phyloP scores from a whole-genome alignment of 2,329 filamentous ascomycete species.

The Ophiostoma fasciatum region DNA sequence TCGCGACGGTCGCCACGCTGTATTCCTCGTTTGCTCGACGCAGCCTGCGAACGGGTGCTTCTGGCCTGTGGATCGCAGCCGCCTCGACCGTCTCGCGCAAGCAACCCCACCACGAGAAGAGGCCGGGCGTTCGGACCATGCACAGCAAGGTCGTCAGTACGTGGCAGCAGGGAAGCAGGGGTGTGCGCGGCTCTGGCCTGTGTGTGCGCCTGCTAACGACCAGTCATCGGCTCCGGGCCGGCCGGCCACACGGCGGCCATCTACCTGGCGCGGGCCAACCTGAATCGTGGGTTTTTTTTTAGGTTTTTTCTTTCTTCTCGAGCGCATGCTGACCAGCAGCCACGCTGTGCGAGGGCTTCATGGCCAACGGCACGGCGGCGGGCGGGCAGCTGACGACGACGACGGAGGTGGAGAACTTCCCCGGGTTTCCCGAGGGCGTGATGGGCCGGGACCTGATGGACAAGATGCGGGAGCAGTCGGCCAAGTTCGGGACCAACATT shows the following conservation, averaged over 20 bases:
- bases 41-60: conserved; percentile 58
- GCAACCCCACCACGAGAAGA: conserved; percentile 22
- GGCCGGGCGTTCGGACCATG: no score
- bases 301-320: background rate
- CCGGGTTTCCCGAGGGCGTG: conserved; percentile 82
- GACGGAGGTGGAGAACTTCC: conserved; percentile 97
- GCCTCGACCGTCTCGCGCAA: conserved; percentile 50
- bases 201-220: conserved; percentile 10
- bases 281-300: conserved; percentile 49
- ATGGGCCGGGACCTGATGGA: conserved; percentile 88
- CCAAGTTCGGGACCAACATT: conserved; percentile 84
- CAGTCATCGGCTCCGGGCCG: conserved; percentile 83
- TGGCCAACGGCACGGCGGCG: conserved; percentile 90
- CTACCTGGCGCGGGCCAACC: conserved; percentile 85
- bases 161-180: no score
- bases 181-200: no score
- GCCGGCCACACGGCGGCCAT: conserved; percentile 95
- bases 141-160: conserved; percentile 83
- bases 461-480: conserved; percentile 81
- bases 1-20: conserved; percentile 81
- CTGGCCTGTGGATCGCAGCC: conserved; percentile 59
- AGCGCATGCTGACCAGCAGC: conserved; percentile 27
- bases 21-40: conserved; percentile 73
- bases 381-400: conserved; percentile 96
- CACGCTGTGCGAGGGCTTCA: conserved; percentile 93